Evolutionary conservation across 2,329 filamentous ascomycete species (phyloP).

Genomic region (Cladophialophora chaetospira): DNA sequence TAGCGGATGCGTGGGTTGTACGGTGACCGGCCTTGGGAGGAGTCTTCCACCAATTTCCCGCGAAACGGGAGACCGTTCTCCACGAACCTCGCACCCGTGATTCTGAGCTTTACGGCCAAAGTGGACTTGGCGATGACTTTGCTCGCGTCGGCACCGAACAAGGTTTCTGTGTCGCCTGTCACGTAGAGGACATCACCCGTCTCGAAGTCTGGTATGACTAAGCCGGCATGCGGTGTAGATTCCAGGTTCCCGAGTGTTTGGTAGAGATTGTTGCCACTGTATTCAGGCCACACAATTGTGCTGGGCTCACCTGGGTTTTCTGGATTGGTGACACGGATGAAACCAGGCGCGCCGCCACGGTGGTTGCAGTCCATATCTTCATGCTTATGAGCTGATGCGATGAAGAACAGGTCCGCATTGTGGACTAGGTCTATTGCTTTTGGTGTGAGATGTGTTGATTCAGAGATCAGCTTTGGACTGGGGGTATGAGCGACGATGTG

Average conservation of each 20-base stretch:
- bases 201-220: conserved; percentile 73
- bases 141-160: conserved; percentile 65
- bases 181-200: conserved; percentile 73
- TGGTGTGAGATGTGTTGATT: conserved; percentile 51
- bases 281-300: conserved; percentile 76
- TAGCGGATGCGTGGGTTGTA: conserved; percentile 76
- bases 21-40: conserved; percentile 54
- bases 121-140: conserved; percentile 68
- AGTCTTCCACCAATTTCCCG: conserved; percentile 56
- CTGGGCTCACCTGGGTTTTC: conserved; percentile 51
- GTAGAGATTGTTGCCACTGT: conserved; percentile 80
- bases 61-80: conserved; percentile 67
- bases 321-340: conserved; percentile 64
- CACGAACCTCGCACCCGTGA: conserved; percentile 65
- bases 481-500: conserved; percentile 59
- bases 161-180: conserved; percentile 68
- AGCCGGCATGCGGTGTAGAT: conserved; percentile 65
- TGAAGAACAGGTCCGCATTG: conserved; percentile 74
- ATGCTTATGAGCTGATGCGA: conserved; percentile 65
- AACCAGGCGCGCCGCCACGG: conserved; percentile 73
- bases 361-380: conserved; percentile 81
- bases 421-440: conserved; percentile 62
- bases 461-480: conserved; percentile 54
- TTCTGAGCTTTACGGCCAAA: conserved; percentile 68
- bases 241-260: conserved; percentile 79